Conservation (phyloP, 1,139 yeast species). For the Saccharomyces pastorianus region DNA sequence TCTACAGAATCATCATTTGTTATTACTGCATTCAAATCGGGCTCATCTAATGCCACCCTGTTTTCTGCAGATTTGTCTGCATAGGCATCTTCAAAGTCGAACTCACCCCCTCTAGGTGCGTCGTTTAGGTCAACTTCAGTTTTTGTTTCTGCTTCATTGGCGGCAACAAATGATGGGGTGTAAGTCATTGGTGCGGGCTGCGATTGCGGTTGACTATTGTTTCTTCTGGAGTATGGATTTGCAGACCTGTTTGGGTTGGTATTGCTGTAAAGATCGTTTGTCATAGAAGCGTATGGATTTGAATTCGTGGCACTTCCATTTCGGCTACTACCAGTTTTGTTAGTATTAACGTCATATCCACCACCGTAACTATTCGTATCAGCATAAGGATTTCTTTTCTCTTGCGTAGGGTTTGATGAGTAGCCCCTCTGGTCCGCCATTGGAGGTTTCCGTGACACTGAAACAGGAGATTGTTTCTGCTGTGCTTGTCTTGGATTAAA, state of each 20-base stretch:
- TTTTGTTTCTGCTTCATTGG: slow-evolving; percentile 7
- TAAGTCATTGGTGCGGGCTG: slow-evolving; percentile 1
- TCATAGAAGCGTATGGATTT: slow-evolving; percentile 14
- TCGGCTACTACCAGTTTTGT: neutral
- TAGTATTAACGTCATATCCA: slow-evolving; percentile 6
- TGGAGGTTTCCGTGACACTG: neutral
- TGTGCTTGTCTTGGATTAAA: neutral
- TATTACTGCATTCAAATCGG: slow-evolving; percentile 21
- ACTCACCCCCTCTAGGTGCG: slow-evolving; percentile 11
- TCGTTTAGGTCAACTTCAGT: slow-evolving; percentile 13
- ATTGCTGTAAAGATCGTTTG: slow-evolving; percentile 6
- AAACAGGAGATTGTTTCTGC: neutral
- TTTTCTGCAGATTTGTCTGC: slow-evolving; percentile 4
- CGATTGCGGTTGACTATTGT: slow-evolving; percentile 1
- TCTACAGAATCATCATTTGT: slow-evolving; percentile 20
- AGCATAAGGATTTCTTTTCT: neutral
- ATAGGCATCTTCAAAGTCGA: slow-evolving; percentile 12
- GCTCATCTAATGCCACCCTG: slow-evolving; percentile 16
- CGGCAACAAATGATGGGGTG: slow-evolving; percentile 3
- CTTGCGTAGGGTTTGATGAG: neutral
- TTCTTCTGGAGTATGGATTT: slow-evolving; percentile 14
- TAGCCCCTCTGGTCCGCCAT: neutral
- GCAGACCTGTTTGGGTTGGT: slow-evolving; percentile 2
- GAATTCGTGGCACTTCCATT: neutral
- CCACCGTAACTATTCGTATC: neutral